phyloP scores from a whole-genome alignment of 164 flowering plant genomes.

The Chloranthus sessilifolius region DNA sequence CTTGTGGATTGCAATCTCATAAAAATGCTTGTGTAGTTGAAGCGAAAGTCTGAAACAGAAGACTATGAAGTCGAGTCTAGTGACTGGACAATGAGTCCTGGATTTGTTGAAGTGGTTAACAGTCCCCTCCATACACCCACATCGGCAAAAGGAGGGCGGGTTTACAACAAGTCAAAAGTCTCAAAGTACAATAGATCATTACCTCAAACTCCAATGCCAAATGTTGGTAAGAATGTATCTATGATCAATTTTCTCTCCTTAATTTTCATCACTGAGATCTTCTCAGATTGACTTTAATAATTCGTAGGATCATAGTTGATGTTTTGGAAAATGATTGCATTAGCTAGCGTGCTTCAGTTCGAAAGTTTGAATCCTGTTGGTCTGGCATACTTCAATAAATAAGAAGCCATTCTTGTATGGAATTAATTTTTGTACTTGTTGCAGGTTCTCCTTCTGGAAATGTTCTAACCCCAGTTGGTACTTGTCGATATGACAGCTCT shows the following conservation, averaged over 20 bases:
- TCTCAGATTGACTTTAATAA: too few relatives aligned
- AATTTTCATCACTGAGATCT: too few relatives aligned
- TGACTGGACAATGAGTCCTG: conserved; percentile 30
- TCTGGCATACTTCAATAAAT: too few relatives aligned
- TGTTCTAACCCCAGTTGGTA: conserved; percentile 61
- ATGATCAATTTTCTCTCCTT: too few relatives aligned
- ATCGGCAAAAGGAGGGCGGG: conserved; percentile 54
- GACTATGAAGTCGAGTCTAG: conserved; percentile 37
- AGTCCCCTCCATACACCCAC: conserved; percentile 29
- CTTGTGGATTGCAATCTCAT: neutral
- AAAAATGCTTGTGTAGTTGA: conserved; percentile 28
- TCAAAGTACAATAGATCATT: conserved; percentile 37
- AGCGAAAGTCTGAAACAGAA: conserved; percentile 47
- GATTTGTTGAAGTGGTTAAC: conserved; percentile 25
- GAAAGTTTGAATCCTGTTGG: neutral
- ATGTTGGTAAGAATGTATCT: conserved; percentile 42
- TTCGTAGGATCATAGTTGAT: neutral
- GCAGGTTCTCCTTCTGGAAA: conserved; percentile 63
- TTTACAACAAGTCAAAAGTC: conserved; percentile 41
- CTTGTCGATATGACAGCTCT: conserved; percentile 83
- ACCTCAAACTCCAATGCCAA: conserved; percentile 61
- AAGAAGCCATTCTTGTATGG: too few relatives aligned
- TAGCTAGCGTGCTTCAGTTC: neutral
- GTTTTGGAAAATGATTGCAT: neutral
- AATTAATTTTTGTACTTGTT: conserved; percentile 15